These are phyloP conservation scores for Calocybe indica DNA, from an alignment of 768 basidiomycete species.

Conservation along the genomic window DNA sequence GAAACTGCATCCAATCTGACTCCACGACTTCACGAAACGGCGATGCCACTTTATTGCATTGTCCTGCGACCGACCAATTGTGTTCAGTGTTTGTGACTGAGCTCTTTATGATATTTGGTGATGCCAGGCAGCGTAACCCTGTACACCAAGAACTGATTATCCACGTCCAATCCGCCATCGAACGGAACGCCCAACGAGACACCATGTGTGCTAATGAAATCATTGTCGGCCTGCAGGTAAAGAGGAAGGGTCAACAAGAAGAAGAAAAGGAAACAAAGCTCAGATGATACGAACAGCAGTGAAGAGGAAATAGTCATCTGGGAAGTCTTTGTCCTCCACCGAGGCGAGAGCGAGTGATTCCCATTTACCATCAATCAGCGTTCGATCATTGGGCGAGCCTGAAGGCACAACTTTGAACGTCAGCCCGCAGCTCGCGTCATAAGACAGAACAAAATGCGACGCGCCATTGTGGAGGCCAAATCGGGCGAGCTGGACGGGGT, in stretches of 20 bases:
- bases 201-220: constrained; percentile 53
- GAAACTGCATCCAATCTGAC: no score
- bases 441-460: constrained; percentile 2
- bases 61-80: no score
- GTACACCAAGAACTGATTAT: constrained; percentile 60
- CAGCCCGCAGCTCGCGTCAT: no score
- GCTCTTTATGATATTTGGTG: neutral
- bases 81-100: no score
- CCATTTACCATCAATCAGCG: constrained; percentile 63
- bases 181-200: constrained; percentile 44
- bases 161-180: constrained; percentile 48
- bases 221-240: constrained; percentile 47
- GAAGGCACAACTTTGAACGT: no score
- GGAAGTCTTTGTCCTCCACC: constrained; percentile 39
- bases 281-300: constrained; percentile 36
- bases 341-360: constrained; percentile 59
- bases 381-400: constrained; percentile 44
- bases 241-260: neutral
- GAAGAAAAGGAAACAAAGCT: neutral
- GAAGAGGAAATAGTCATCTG: constrained; percentile 67
- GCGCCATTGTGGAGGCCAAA: constrained; percentile 62
- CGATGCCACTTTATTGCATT: no score
- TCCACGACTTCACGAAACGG: no score
- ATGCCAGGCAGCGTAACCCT: constrained; percentile 49
- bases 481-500: constrained; percentile 45